Base-by-base conservation (phyloP, 495 filamentous ascomycete species). In the Talaromyces liani region DNA sequence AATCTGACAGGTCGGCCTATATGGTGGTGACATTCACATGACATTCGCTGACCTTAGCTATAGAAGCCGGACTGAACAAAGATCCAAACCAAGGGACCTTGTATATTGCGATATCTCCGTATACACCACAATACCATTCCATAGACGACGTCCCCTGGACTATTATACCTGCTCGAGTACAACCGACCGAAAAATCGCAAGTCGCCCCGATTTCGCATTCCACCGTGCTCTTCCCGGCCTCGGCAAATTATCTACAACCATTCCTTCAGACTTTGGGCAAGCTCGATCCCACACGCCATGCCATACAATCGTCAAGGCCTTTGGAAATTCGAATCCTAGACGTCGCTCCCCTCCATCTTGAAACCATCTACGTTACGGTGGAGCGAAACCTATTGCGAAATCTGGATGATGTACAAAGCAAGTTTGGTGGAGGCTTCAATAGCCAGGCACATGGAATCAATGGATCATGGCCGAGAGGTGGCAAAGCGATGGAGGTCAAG, bases 311-410 rank as follows among this genome's bases (percentile, higher is more conserved):
- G 69, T 70, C 84, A 78, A 76, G 85, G 70, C 62, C 73, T n/a
- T 87, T 96, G 60, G 92, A 95, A 71, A 89, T 98, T 67, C 77
- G 89, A 58, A 79, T 96, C 2, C 72, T 93, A 63, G 91, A 96
- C 72, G 90, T 93, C 7, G 81, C 87, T 16, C 89, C 93, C 14
- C 75, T 97, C 31, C 80, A 85, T 14, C 77, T 98, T 34, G 90
- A 96, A 58, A 91, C 88, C 1, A 82, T 97, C 8, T 95, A 89
- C 70, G 90, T 98, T 39, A 91, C 82, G 41, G 83, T 94, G 16
- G 92, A 97, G 70, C 85, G 85, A 6, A 88, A 96, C 62, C 82
- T 92, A 1, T 71, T 88, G 22, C 77, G 79, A 29, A 84, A 83
- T 58, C 76, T 86, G 53, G 85, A 88, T 33, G 84, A 88, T 59